phyloP scores from a whole-genome alignment of 2,329 filamentous ascomycete genomes.

The Macrophomina pseudophaseolina region DNA sequence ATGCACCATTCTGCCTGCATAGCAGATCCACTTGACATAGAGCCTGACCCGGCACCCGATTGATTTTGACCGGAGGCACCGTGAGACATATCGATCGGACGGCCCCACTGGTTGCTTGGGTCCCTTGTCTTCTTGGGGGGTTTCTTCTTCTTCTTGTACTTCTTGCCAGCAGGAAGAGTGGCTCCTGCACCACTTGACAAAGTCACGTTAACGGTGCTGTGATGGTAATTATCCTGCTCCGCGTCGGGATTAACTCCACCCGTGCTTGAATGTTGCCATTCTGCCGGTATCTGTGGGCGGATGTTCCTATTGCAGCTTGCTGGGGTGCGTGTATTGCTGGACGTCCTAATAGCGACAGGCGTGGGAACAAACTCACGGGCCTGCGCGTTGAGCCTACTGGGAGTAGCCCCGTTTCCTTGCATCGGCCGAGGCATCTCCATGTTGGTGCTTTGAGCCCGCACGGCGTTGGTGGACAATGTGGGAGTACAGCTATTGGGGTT shows the following conservation, averaged over 20 bases:
- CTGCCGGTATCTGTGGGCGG: conserved; percentile 5
- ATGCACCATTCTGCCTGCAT: too few relatives aligned
- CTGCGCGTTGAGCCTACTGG: conserved; percentile 17
- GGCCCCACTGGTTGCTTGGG: not conserved
- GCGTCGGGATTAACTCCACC: not conserved
- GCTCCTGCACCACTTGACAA: not conserved
- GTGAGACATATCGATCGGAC: not conserved
- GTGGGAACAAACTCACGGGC: conserved; percentile 24
- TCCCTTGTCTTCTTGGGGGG: not conserved
- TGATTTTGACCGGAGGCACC: not conserved
- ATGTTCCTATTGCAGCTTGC: not conserved
- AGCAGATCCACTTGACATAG: too few relatives aligned
- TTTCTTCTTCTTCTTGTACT: conserved; percentile 12
- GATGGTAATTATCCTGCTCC: not conserved
- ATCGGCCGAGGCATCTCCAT: not conserved
- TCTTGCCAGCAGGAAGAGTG: not conserved
- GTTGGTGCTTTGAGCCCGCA: not conserved
- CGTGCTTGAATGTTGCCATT: not conserved
- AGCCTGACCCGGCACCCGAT: not conserved
- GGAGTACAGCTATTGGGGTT: not conserved
- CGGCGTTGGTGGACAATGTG: not conserved
- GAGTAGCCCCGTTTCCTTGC: not conserved
- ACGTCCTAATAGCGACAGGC: not conserved
- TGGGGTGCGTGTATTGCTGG: not conserved
- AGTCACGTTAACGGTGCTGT: too few relatives aligned